Base-by-base conservation (phyloP, 768 basidiomycete genomes). In the Leccinum rimulosum region DNA sequence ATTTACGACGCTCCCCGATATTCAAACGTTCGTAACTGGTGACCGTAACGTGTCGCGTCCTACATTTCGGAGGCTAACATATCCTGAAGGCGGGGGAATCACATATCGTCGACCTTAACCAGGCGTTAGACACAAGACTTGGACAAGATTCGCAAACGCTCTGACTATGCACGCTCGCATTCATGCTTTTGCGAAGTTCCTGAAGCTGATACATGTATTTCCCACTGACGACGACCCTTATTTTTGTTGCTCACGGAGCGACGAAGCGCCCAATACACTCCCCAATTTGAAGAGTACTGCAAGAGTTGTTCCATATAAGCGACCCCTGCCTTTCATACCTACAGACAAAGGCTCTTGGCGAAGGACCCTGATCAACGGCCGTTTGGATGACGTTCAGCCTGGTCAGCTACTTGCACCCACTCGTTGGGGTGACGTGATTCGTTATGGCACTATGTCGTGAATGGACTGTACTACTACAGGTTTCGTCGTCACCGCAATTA, bases 351-450 rank as follows among this genome's bases (percentile, higher is more conserved):
- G 17, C 38, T 8, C 17, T 17, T 38, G 7, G 38, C 38, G 38
- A 38, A 17, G 17, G 38, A 38, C 38, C 17, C 9, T 40, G 17
- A 17, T n/a, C 35, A 36, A 36, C 6, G 15, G 5, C 14, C 38
- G 38, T 40, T n/a, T 15, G 38, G 17, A 40, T n/a, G 17, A 9
- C 17, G 17, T n/a, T n/a, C 8, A 40, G 17, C 17, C 38, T 40
- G 17, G 17, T 40, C 38, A 40, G 17, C 38, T 40, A 40, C 38
- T n/a, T 40, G 38, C 17, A 14, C 17, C 5, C 38, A 40, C 38
- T 40, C 56, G 54, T 33, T 60, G 61, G 58, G 59, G 49, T 30
- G 14, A 50, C 6, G 9, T 50, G 7, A 17, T 30, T 6, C 19
- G 17, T 50, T 28, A 11, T 50, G 27, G 45, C 31, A 31, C 10